Base-by-base conservation (phyloP, 495 filamentous ascomycete species). In the Alectoria sarmentosa region DNA sequence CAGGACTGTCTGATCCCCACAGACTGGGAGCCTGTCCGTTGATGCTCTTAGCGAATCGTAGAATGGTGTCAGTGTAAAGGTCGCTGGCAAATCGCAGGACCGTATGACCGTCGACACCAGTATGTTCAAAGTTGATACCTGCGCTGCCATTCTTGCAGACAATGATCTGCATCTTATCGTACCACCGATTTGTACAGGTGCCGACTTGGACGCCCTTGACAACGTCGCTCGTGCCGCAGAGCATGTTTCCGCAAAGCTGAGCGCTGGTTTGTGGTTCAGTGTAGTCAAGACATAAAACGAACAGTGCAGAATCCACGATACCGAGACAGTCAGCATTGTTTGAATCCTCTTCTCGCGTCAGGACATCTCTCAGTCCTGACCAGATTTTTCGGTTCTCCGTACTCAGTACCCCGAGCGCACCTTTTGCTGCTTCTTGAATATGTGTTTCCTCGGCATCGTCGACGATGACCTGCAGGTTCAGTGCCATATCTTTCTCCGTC, bases 91-190 rank as follows among this genome's bases (percentile, higher is more conserved):
- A 96, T 21, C 94, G 89, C 56, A 98, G 81, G 7, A 98, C 95
- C 3, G 94, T 98, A 72, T 98, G 94, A 19, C 94, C 94, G 72
- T 98, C 94, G 9, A 98, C 94, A 68, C 95, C 95, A 0, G 94
- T 98, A 73, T 98, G 94, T 73, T 98, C 94, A 67, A 98, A 97
- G 75, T 98, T 98, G 84, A 98, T 98, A 36, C 94, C 94, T 0
- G 94, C 94, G 66, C 89, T 94, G 14, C 94, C 94, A 76, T 97
- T 98, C 79, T 96, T 95, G 82, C 95, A 98, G 46, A 98, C 94
- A 62, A 98, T 98, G 66, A 98, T 98, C 73, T 98, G 94, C 34
- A 98, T 83, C 76, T 98, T 98, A 75, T 98, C 94, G 71, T 98
- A 98, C 94, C 94, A 98, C 61, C 94, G 82, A 73, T 98, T 98